phyloP scores from a whole-genome alignment of 2,329 filamentous ascomycete species.

The Chrysosporium keratinophilum region DNA sequence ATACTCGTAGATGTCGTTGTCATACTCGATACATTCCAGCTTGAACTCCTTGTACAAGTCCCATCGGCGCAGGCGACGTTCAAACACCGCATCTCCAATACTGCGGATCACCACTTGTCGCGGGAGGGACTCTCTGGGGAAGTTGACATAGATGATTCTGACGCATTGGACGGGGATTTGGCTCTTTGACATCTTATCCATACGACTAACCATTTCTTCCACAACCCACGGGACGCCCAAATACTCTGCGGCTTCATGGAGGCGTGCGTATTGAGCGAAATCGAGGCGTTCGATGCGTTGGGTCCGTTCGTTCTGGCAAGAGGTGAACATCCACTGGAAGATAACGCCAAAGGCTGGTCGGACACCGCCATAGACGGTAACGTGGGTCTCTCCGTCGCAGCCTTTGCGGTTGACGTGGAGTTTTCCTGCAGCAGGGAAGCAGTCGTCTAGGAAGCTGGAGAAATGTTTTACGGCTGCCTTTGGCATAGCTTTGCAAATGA shows the following conservation, averaged over 20 bases:
- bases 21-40: slow-evolving; percentile 13
- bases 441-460: slow-evolving; percentile 13
- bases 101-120: slow-evolving; percentile 16
- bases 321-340: slow-evolving; percentile 16
- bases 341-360: slow-evolving; percentile 8
- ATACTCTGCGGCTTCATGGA: slow-evolving; percentile 15
- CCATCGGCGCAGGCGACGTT: slow-evolving; percentile 15
- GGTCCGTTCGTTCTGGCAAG: slow-evolving; percentile 4
- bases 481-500: slow-evolving; percentile 12
- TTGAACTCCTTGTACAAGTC: slow-evolving; percentile 15
- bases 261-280: slow-evolving; percentile 14
- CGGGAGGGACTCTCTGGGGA: slow-evolving; percentile 6
- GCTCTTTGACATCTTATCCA: slow-evolving; percentile 13
- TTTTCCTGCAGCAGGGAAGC: slow-evolving; percentile 9
- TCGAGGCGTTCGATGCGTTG: slow-evolving; percentile 13
- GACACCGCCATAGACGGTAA: slow-evolving; percentile 14
- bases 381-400: slow-evolving; percentile 12
- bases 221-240: slow-evolving; percentile 6
- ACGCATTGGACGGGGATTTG: slow-evolving; percentile 14
- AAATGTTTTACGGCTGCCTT: slow-evolving; percentile 13
- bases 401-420: slow-evolving; percentile 12
- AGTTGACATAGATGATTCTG: slow-evolving; percentile 14
- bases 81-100: slow-evolving; percentile 16
- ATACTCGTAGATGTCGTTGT: slow-evolving; percentile 16
- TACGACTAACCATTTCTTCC: slow-evolving; percentile 14